Evolutionary conservation across 192 early-diverging fungal species (phyloP).

Genomic region (Allomyces macrogynus): DNA sequence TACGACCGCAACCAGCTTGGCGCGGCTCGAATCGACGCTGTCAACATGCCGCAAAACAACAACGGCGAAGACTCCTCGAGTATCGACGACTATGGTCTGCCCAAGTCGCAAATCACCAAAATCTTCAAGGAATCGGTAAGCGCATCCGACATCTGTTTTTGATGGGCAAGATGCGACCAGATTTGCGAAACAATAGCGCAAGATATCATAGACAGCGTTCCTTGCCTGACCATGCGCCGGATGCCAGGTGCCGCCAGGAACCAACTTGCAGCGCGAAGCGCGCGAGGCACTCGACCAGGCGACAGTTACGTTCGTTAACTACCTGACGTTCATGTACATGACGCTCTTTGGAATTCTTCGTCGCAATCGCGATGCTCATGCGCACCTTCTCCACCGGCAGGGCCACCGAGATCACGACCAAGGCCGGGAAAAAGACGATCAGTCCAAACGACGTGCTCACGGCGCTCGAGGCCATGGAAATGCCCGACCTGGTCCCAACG

Average conservation of each 20-base stretch:
- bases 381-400: no score
- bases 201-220: no score
- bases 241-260: no score
- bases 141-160: neutral
- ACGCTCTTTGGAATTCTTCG: no score
- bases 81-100: neutral
- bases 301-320: neutral
- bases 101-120: neutral
- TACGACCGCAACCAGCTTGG: no score
- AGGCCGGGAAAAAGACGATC: neutral
- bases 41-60: neutral
- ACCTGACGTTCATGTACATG: neutral
- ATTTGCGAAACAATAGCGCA: no score
- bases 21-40: no score
- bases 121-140: neutral
- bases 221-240: neutral
- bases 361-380: no score
- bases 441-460: neutral
- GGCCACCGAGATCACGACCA: neutral
- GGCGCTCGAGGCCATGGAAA: neutral
- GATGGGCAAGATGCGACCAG: no score
- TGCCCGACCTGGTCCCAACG: neutral
- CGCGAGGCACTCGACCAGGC: neutral
- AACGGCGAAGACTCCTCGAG: neutral
- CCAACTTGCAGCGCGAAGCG: neutral